phyloP scores from a whole-genome alignment of 2,329 filamentous ascomycete species.

The Trichoderma sp. region DNA sequence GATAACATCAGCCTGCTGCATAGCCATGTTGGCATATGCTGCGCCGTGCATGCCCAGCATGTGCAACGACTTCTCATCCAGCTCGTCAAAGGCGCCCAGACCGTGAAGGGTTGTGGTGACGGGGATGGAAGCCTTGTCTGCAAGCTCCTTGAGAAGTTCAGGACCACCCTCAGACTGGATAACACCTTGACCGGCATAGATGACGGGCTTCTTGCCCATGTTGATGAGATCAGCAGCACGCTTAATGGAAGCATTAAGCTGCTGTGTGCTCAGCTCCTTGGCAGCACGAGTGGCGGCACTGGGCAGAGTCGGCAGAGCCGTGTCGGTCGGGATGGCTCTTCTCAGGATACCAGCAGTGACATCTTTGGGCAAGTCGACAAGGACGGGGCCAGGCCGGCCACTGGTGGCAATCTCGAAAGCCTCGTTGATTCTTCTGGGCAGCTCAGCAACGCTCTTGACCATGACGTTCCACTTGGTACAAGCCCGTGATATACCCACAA shows the following conservation, averaged over 20 bases:
- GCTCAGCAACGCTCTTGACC: constrained; percentile 92
- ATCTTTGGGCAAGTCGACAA: constrained; percentile 96
- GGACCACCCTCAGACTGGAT: constrained; percentile 78
- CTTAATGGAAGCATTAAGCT: constrained; percentile 71
- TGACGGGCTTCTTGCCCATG: constrained; percentile 86
- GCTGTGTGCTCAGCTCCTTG: constrained; percentile 68
- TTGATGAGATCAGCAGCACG: constrained; percentile 84
- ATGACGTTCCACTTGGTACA: constrained; percentile 99
- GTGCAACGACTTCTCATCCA: constrained; percentile 90
- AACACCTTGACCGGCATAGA: constrained; percentile 92
- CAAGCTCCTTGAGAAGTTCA: constrained; percentile 76
- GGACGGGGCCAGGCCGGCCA: constrained; percentile 88
- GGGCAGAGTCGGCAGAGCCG: constrained; percentile 75
- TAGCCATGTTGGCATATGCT: constrained; percentile 96
- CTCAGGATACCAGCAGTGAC: constrained; percentile 83
- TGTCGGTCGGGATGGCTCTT: constrained; percentile 76
- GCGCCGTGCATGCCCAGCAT: constrained; percentile 99
- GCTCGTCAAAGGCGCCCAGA: constrained; percentile 88
- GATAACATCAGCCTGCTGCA: constrained; percentile 95
- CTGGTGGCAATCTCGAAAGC: constrained; percentile 97
- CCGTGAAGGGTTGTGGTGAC: constrained; percentile 96
- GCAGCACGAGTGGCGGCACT: constrained; percentile 85
- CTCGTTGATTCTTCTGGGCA: constrained; percentile 93
- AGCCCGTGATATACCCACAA: constrained; percentile 87
- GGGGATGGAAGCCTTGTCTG: constrained; percentile 87